Evolutionary conservation across 495 filamentous ascomycete species (phyloP).

Genomic region (Cercophora samala): DNA sequence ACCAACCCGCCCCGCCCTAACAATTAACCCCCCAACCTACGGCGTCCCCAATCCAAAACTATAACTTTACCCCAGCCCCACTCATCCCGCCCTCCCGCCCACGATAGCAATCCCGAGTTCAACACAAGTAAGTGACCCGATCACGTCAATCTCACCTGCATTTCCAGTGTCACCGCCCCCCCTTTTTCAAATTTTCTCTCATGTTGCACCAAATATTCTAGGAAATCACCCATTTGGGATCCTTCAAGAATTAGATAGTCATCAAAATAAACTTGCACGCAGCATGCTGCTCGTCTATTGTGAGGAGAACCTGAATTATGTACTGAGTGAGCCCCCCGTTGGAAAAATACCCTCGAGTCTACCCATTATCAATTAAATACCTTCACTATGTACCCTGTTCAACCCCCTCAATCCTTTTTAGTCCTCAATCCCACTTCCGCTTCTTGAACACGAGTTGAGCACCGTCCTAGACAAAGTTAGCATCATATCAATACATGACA

Average conservation of each 20-base stretch:
- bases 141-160: neutral
- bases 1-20: neutral
- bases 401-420: neutral
- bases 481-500: neutral
- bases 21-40: neutral
- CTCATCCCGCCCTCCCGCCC: neutral
- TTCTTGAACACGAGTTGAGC: constrained; percentile 9
- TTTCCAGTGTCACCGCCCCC: neutral
- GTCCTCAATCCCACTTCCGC: neutral
- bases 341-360: neutral
- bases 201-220: too few species aligned
- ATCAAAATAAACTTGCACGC: too few species aligned
- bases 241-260: too few species aligned
- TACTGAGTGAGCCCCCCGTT: neutral
- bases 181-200: neutral
- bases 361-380: neutral
- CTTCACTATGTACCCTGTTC: neutral
- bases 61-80: neutral
- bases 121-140: neutral
- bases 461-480: constrained; percentile 7
- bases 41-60: neutral
- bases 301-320: neutral
- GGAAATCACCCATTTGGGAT: too few species aligned
- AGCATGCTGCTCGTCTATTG: neutral
- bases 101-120: neutral